Evolutionary conservation across 192 early-diverging fungal genomes (phyloP).

Genomic region (Funneliformis geosporum): DNA sequence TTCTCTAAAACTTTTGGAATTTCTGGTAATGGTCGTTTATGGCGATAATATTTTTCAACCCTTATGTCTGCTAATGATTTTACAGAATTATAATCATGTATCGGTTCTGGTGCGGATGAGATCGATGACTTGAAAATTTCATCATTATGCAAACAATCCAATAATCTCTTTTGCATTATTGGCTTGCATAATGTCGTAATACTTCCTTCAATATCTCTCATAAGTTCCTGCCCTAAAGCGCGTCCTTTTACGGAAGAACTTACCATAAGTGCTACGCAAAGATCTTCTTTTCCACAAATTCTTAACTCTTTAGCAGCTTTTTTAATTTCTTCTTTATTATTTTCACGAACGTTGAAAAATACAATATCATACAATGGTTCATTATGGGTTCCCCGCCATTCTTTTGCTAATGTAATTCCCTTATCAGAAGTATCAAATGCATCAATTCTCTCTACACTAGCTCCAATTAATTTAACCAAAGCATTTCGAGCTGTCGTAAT

Average conservation of each 20-base stretch:
- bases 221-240: conserved; percentile 39
- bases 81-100: neutral
- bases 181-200: conserved; percentile 41
- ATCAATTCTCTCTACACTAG: conserved; percentile 33
- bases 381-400: conserved; percentile 20
- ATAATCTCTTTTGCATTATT: conserved; percentile 37
- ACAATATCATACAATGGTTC: conserved; percentile 37
- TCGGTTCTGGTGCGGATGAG: neutral
- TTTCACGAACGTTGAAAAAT: conserved; percentile 36
- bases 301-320: conserved; percentile 36
- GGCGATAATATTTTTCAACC: conserved; percentile 15
- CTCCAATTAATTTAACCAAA: conserved; percentile 5
- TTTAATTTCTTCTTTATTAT: conserved; percentile 28
- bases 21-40: neutral
- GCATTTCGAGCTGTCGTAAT: neutral
- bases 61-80: conserved; percentile 3
- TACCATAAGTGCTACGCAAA: conserved; percentile 40
- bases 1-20: too few species aligned
- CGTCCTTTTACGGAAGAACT: conserved; percentile 43
- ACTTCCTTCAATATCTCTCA: conserved; percentile 34
- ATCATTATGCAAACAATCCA: conserved; percentile 38
- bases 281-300: conserved; percentile 30
- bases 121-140: conserved; percentile 13
- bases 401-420: conserved; percentile 29
- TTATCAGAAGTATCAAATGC: conserved; percentile 33